Base-by-base conservation (phyloP, 495 filamentous ascomycete genomes). In the Trichoderma virens region DNA sequence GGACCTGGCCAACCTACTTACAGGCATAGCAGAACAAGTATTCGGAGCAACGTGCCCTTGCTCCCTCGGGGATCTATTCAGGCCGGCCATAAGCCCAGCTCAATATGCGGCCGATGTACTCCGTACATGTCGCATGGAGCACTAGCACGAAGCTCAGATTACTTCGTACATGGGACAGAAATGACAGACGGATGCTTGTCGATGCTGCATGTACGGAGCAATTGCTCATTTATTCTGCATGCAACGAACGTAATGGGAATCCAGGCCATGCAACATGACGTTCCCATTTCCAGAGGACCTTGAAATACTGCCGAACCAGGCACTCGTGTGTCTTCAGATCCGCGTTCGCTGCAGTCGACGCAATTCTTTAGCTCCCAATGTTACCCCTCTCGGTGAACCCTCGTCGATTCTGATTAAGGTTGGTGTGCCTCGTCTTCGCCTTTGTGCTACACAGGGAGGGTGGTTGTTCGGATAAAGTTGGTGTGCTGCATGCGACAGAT, bases 331-430 rank as follows among this genome's bases (percentile, higher is more conserved):
- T 30, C 27, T 30, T 23, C 1, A 56, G 51, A 56, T 30, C 28
- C 11, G 51, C 23, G 51, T n/a, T 56, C 11, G 51, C 51, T 56
- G 51, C 25, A 9, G 27, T 56, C 51, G 51, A 56, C 23, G 51
- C 51, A 56, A 28, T 28, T 30, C 51, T 56, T n/a, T 56, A 30
- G 51, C 51, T 56, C 25, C 51, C 51, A 56, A 56, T 56, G 51
- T 23, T 28, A 56, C 51, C 51, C 51, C 51, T 56, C 51, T 56
- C 51, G 51, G 51, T 56, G 51, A 56, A 56, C 11, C 27, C 23
- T 56, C 11, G 11, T 28, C 27, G 25, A 30, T 30, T 56, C 11
- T 45, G 27, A 56, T 28, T 30, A 56, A 56, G 11, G 43, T 47
- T 56, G 51, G 51, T 56, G 51, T 56, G 51, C 23, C 51, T 56